These are phyloP conservation scores for Pichia sp. DNA, from an alignment of 1,139 yeast species.

Conservation along the genomic window DNA sequence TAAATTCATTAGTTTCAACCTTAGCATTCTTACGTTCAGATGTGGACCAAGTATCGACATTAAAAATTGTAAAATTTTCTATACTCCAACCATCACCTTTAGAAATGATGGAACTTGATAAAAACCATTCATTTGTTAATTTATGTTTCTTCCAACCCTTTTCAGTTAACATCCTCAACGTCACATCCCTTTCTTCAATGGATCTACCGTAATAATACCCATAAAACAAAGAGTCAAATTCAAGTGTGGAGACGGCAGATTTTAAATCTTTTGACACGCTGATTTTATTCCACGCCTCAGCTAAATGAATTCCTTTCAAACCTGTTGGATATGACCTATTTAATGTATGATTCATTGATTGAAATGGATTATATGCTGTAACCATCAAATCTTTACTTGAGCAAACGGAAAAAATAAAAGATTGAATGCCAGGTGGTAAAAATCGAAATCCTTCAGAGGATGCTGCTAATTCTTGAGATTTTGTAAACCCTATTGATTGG, in stretches of 20 bases:
- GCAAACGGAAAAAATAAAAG: constrained; percentile 48
- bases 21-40: constrained; percentile 24
- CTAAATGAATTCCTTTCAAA: constrained; percentile 29
- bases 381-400: constrained; percentile 33
- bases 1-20: constrained; percentile 17
- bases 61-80: constrained; percentile 37
- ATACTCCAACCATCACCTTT: constrained; percentile 33
- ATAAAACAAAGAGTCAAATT: constrained; percentile 47
- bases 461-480: constrained; percentile 13
- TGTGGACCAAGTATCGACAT: constrained; percentile 35
- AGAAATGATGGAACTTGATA: constrained; percentile 32
- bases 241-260: constrained; percentile 32
- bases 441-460: constrained; percentile 32
- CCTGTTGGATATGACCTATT: constrained; percentile 26
- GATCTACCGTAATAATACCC: constrained; percentile 56
- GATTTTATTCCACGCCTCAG: constrained; percentile 42
- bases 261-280: constrained; percentile 34
- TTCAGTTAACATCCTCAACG: constrained; percentile 27
- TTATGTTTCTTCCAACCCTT: constrained; percentile 31
- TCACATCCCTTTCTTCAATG: constrained; percentile 38
- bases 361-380: constrained; percentile 9
- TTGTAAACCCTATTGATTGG: constrained; percentile 6
- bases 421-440: constrained; percentile 71
- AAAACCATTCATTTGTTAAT: constrained; percentile 34
- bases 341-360: constrained; percentile 34